Base-by-base conservation (phyloP, 2,329 filamentous ascomycete species). In the Alternaria panax region DNA sequence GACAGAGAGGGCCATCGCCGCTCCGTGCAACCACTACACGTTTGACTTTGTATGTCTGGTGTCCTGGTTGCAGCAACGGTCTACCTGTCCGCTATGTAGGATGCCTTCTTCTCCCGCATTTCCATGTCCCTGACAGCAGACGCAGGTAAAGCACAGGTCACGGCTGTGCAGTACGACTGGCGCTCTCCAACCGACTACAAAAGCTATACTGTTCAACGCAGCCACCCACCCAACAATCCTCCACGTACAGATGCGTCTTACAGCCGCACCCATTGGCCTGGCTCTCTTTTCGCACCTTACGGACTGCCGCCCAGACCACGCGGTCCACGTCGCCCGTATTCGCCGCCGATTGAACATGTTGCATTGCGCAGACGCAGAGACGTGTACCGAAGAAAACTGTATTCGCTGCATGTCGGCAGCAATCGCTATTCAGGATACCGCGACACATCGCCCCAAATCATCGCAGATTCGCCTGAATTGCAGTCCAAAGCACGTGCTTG, bases 11-110 rank as follows among this genome's bases (percentile, higher is more conserved):
- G 92, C 91, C 63, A 83, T 89, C 51, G 87, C 91, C 7, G 80
- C 85, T 20, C 93, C 93, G 7, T 98, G 93, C 81, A 85, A 86
- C 41, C 93, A 98, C 80, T 80, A 83, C 57, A 87, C 88, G 67
- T 97, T 96, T 75, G 93, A 97, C 81, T 96, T 93, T 73, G 77
- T 92, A 12, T 98, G 93, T 76, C 85, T 97, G 6, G 80, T 89
- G 22, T 93, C 85, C 78, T 97, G 94, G 93, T 82, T 96, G 5
- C 85, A 92, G 67, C 83, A 90, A 64, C 86, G 86, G 9, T 83
- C 88, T 0, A 85, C 83, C 47, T 97, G 93, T 72, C 93, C 94
- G 18, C 82, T 97, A 52, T 98, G 93, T 86, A 89, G 81, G 88
- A 34, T 18, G 12, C n/a, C 69, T 18, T 12, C 6, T n/a, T 6